phyloP scores from a whole-genome alignment of 2,329 filamentous ascomycete species.

The Zalaria sp. region DNA sequence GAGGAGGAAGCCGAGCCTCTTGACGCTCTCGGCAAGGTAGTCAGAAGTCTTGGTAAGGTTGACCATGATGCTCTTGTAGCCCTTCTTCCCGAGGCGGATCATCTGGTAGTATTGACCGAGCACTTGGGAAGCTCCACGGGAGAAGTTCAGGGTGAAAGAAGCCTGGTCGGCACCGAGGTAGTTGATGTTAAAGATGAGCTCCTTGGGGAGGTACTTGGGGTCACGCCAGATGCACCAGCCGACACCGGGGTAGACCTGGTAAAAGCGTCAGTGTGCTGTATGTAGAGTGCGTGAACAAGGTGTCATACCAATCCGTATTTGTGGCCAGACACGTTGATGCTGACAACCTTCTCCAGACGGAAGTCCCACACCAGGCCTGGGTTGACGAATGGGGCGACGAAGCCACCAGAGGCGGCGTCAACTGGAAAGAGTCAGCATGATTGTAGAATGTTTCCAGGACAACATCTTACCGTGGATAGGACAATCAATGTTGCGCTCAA shows the following conservation, averaged over 20 bases:
- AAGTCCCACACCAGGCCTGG: constrained; percentile 87
- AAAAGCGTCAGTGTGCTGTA: neutral
- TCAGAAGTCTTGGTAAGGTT: constrained; percentile 85
- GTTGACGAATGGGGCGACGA: constrained; percentile 82
- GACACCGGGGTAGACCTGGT: constrained; percentile 69
- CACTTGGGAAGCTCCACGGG: constrained; percentile 84
- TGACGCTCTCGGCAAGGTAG: constrained; percentile 63
- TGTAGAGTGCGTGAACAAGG: neutral
- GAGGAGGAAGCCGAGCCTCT: constrained; percentile 69
- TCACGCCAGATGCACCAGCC: constrained; percentile 88
- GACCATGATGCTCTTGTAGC: constrained; percentile 85
- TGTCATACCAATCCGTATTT: constrained; percentile 51
- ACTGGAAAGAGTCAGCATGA: constrained; percentile 30
- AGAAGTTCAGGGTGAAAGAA: constrained; percentile 95
- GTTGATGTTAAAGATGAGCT: constrained; percentile 98
- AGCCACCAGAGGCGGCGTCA: constrained; percentile 82
- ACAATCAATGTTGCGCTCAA: constrained; percentile 59
- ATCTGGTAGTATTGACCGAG: constrained; percentile 97
- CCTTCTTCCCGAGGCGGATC: constrained; percentile 83
- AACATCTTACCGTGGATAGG: constrained; percentile 52
- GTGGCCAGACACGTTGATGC: constrained; percentile 89
- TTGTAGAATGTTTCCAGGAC: neutral
- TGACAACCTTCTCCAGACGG: constrained; percentile 72
- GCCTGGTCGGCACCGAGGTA: constrained; percentile 92
- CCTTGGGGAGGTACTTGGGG: constrained; percentile 69